Percentiles rank a stretch among this genome's conserved stretches.
phyloP scores from a whole-genome alignment of 768 basidiomycete species.

The Pleurotus eryngii region DNA sequence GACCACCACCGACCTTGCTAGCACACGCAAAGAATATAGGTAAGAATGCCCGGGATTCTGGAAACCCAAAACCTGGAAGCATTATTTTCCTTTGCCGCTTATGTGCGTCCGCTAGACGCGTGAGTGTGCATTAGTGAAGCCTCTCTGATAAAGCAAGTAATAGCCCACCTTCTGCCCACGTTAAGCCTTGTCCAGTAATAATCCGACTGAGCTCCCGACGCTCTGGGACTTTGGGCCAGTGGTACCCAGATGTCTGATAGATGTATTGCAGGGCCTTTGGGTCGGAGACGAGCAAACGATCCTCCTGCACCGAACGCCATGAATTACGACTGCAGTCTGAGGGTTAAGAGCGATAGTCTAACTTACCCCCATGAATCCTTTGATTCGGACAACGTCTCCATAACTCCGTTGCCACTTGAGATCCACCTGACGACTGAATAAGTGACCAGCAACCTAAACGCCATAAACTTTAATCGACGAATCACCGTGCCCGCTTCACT shows the following conservation, averaged over 20 bases:
- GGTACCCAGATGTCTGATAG: constrained; percentile 52
- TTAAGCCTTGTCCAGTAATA: constrained; percentile 47
- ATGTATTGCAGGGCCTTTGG: constrained; percentile 59
- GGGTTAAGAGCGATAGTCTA: background rate
- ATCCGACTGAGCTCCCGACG: constrained; percentile 46
- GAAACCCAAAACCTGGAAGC: constrained; percentile 52
- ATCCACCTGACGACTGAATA: constrained; percentile 30
- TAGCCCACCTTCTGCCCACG: constrained; percentile 49
- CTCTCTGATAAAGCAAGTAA: background rate
- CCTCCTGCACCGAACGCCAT: constrained; percentile 32
- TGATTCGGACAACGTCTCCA: constrained; percentile 49
- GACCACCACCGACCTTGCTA: constrained; percentile 34
- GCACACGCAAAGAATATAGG: constrained; percentile 43
- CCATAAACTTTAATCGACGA: background rate
- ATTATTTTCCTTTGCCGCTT: constrained; percentile 52
- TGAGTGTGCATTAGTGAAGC: background rate
- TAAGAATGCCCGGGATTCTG: constrained; percentile 48
- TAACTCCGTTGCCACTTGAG: constrained; percentile 49
- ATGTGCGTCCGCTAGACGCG: constrained; percentile 35
- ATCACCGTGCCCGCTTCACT: constrained; percentile 39
- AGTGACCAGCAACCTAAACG: background rate
- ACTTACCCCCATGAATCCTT: constrained; percentile 47
- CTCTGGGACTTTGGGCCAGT: constrained; percentile 48
- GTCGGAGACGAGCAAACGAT: constrained; percentile 52
- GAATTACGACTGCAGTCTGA: background rate